These are phyloP conservation scores for Camellia japonica DNA, from an alignment of 148 eudicot species.

Conservation along the genomic window DNA sequence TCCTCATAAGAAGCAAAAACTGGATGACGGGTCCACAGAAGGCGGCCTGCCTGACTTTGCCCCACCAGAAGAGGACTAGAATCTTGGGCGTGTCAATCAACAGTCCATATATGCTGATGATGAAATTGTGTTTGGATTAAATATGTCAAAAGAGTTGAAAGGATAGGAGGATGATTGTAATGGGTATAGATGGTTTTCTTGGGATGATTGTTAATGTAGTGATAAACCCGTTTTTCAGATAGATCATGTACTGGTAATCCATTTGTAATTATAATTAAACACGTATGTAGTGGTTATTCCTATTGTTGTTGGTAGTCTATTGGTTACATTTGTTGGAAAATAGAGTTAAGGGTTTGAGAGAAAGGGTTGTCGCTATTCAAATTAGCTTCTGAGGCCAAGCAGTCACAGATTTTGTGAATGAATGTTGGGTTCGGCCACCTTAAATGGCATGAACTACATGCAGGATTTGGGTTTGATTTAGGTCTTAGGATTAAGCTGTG, in stretches of 20 bases:
- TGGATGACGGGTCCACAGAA: constrained; percentile 27
- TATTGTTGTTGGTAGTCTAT: too few species aligned
- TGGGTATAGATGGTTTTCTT: not conserved
- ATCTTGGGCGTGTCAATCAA: constrained; percentile 19
- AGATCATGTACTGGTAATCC: not conserved
- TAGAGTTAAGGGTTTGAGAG: not conserved
- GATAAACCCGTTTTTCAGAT: not conserved
- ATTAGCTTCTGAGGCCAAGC: too few species aligned
- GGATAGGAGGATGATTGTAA: not conserved
- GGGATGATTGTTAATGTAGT: too few species aligned
- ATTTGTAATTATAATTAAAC: not conserved
- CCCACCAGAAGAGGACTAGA: constrained; percentile 20
- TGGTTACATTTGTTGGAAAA: too few species aligned
- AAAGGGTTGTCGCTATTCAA: not conserved
- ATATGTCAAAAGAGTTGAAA: not conserved
- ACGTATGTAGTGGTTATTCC: too few species aligned
- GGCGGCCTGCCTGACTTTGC: constrained; percentile 3
- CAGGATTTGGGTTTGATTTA: too few species aligned
- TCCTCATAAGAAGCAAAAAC: constrained; percentile 53
- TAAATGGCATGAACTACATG: too few species aligned
- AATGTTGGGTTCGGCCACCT: too few species aligned
- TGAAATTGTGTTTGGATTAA: constrained; percentile 34
- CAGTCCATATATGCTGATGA: constrained; percentile 24
- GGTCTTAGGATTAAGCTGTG: too few species aligned
- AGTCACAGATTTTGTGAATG: too few species aligned